Base-by-base conservation (phyloP, 345 rosid species). In the Hibiscus mutabilis region DNA sequence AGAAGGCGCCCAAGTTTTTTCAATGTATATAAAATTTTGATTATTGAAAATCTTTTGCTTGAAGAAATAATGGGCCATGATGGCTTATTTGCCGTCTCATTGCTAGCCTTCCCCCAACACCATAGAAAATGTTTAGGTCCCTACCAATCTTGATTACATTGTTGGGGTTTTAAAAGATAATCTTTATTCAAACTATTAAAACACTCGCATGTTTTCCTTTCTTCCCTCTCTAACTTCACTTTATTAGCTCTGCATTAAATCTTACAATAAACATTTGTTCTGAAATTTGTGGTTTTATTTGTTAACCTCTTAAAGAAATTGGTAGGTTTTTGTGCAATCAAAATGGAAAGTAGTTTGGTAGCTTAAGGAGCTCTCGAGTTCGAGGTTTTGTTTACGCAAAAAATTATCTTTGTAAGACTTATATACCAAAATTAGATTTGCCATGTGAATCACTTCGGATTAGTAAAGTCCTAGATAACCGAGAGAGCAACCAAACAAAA, bases 111-210 rank as follows among this genome's bases (percentile, higher is more conserved):
- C 59, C 25, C 25, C 35, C 35, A 9, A 55, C 59, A 21, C 21
- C 27, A 55, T 55, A 55, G 58, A 21, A 53, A 53, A 18, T 53
- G 58, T 55, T 55, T 8, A 19, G 25, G 29, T 21, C 27, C 60
- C 60, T 56, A 56, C 56, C 69, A 6, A n/a, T 13, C 46, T 66
- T 46, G 35, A 46, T 46, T 46, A 13, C 21, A 44, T 44, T 22
- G 55, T 65, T 65, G 55, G 35, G 69, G 25, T 44, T 65, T 65
- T 42, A 65, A 44, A n/a, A 65, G 12, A 44, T 66, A 15, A 21
- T 15, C 22, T 44, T 66, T 44, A 44, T 14, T 66, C 56, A 66
- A 66, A 46, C 21, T 19, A 53, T 46, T 24, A 66, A 66, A 66
- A 66, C 7, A 46, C 15, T 1, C 21, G 8, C 37, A 46, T 55